Evolutionary conservation across 768 basidiomycete genomes (phyloP).

Genomic region (Dendrothele bispora): DNA sequence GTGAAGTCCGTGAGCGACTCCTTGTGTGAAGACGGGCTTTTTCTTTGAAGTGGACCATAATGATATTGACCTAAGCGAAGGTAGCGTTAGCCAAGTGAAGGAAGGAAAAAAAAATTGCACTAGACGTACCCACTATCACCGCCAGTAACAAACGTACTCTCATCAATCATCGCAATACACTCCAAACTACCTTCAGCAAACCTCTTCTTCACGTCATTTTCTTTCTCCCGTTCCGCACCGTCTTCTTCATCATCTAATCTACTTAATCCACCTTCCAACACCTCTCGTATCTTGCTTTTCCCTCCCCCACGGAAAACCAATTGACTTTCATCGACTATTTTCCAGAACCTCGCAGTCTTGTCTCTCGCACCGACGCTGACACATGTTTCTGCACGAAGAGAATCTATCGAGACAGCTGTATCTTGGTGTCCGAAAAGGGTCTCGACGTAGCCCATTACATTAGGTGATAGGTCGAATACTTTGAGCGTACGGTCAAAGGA

Average conservation of each 20-base stretch:
- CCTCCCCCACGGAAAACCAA: constrained; percentile 97
- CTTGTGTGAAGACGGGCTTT: constrained; percentile 87
- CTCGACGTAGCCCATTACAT: constrained; percentile 90
- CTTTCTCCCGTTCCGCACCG: constrained; percentile 27
- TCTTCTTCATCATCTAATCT: constrained; percentile 60
- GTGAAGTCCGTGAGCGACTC: constrained; percentile 85
- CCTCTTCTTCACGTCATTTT: constrained; percentile 35
- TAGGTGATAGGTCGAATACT: constrained; percentile 71
- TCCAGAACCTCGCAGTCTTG: constrained; percentile 93
- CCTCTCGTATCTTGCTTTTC: constrained; percentile 68
- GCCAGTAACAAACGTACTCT: constrained; percentile 87
- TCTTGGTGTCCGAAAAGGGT: constrained; percentile 98
- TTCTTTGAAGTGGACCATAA: constrained; percentile 93
- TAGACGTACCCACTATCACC: constrained; percentile 92
- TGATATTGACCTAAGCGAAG: constrained; percentile 69
- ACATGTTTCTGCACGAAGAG: constrained; percentile 80
- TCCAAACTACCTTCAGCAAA: constrained; percentile 93
- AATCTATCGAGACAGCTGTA: constrained; percentile 71
- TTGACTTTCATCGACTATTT: constrained; percentile 92
- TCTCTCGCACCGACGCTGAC: constrained; percentile 90
- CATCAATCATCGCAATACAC: constrained; percentile 93
- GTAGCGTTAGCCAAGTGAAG: not conserved
- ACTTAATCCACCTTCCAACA: constrained; percentile 73
- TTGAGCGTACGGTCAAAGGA: constrained; percentile 90
- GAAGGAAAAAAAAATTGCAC: no score